Evolutionary conservation across 2,329 filamentous ascomycete species (phyloP).

Genomic region (Nemania sp.): DNA sequence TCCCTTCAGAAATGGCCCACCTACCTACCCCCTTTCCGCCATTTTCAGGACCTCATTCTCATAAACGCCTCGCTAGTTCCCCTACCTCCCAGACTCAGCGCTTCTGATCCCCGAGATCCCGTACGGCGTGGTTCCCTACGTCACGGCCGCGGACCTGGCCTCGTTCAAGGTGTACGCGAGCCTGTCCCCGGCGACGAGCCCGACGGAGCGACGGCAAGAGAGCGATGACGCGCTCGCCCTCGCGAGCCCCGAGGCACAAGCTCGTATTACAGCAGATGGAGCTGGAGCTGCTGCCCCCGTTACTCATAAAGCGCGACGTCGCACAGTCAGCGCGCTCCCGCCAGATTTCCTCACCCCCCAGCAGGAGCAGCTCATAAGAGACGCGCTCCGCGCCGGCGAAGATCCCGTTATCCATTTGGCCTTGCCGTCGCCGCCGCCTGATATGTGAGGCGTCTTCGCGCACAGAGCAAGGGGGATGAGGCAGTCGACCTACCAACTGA

Average conservation of each 20-base stretch:
- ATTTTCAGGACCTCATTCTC: background rate
- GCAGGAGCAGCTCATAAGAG: slow-evolving; percentile 29
- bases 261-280: background rate
- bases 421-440: slow-evolving; percentile 22
- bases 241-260: slow-evolving; percentile 19
- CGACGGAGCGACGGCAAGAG: slow-evolving; percentile 30
- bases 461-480: background rate
- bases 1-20: too few species aligned
- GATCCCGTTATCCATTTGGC: background rate
- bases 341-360: slow-evolving; percentile 19
- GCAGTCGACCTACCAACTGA: slow-evolving; percentile 18
- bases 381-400: slow-evolving; percentile 31
- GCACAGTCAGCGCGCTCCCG: background rate
- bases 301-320: background rate
- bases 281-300: background rate
- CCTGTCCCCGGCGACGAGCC: slow-evolving; percentile 19
- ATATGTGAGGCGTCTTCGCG: slow-evolving; percentile 25
- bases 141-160: slow-evolving; percentile 32
- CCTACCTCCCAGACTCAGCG: slow-evolving; percentile 31
- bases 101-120: slow-evolving; percentile 26
- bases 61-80: slow-evolving; percentile 19
- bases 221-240: slow-evolving; percentile 32
- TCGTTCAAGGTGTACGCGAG: slow-evolving; percentile 34
- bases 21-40: background rate
- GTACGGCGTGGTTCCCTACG: slow-evolving; percentile 32